Conservation (phyloP, 331 rosid genomes). For the Pyrus hybrid region DNA sequence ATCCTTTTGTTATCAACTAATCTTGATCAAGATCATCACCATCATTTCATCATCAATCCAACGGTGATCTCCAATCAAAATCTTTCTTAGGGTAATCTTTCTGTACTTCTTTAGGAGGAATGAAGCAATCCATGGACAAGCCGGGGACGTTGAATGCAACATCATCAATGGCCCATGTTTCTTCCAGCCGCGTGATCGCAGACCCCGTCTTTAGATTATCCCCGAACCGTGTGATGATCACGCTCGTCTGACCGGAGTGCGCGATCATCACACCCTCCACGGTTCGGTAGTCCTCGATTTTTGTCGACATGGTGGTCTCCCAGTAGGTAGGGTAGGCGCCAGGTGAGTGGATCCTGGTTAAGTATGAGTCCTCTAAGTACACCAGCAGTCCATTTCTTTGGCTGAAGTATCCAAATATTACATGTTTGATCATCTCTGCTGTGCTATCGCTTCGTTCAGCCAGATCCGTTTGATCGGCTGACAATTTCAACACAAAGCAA, state of each 20-base stretch:
- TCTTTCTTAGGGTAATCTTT: slow-evolving; percentile 32
- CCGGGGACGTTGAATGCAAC: slow-evolving; percentile 82
- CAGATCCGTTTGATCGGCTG: slow-evolving; percentile 68
- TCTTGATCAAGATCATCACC: neutral
- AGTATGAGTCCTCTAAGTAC: slow-evolving; percentile 67
- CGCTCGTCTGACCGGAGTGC: slow-evolving; percentile 62
- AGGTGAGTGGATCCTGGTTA: slow-evolving; percentile 81
- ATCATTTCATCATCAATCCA: neutral
- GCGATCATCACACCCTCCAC: slow-evolving; percentile 80
- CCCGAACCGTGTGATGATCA: slow-evolving; percentile 63
- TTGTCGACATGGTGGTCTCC: slow-evolving; percentile 91
- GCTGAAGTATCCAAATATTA: slow-evolving; percentile 73
- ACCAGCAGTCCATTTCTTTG: slow-evolving; percentile 76
- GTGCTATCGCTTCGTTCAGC: slow-evolving; percentile 70
- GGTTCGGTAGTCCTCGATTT: slow-evolving; percentile 55
- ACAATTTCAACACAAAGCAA: slow-evolving; percentile 66
- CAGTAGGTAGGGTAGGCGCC: slow-evolving; percentile 76
- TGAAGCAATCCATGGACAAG: slow-evolving; percentile 75
- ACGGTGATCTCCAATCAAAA: slow-evolving; percentile 48
- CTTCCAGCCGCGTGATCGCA: slow-evolving; percentile 60
- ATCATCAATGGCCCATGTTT: slow-evolving; percentile 80
- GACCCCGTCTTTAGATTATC: slow-evolving; percentile 67
- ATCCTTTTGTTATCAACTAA: neutral
- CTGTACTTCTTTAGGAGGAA: slow-evolving; percentile 74
- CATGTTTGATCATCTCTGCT: slow-evolving; percentile 91